phyloP scores from a whole-genome alignment of 176 grass and related monocot genomes.

The Avena sativa region DNA sequence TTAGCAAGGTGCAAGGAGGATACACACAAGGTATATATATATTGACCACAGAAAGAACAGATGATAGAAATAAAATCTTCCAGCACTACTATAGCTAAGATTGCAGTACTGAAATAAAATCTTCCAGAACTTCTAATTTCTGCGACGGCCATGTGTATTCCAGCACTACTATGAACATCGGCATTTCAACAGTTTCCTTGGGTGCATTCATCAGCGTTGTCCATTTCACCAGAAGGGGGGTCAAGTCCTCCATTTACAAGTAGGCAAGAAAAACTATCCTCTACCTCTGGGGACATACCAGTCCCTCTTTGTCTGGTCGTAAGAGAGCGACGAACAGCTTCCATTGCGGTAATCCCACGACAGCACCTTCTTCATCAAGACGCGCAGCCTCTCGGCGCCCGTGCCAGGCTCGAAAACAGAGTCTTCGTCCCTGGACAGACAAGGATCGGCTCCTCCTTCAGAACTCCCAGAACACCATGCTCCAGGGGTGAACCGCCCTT shows the following conservation, averaged over 20 bases:
- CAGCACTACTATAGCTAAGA: neutral
- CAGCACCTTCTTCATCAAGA: slow-evolving; percentile 68
- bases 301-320: slow-evolving; percentile 85
- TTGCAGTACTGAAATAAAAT: neutral
- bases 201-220: slow-evolving; percentile 33
- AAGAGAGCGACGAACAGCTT: slow-evolving; percentile 72
- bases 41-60: neutral
- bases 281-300: slow-evolving; percentile 60
- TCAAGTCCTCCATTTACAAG: slow-evolving; percentile 50
- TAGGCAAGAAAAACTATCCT: slow-evolving; percentile 33
- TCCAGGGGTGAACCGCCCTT: slow-evolving; percentile 73
- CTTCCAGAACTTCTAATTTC: neutral
- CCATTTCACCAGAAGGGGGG: slow-evolving; percentile 35
- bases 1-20: neutral
- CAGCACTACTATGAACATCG: neutral
- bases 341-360: slow-evolving; percentile 73
- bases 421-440: slow-evolving; percentile 62
- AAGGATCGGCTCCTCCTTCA: slow-evolving; percentile 62
- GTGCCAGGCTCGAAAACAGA: slow-evolving; percentile 65
- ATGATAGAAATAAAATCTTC: neutral
- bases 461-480: slow-evolving; percentile 72
- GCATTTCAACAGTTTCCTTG: slow-evolving; percentile 21
- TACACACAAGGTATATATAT: neutral
- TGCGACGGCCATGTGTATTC: neutral
- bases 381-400: slow-evolving; percentile 70